phyloP scores from a whole-genome alignment of 768 basidiomycete species.

The Gautieria morchelliformis region DNA sequence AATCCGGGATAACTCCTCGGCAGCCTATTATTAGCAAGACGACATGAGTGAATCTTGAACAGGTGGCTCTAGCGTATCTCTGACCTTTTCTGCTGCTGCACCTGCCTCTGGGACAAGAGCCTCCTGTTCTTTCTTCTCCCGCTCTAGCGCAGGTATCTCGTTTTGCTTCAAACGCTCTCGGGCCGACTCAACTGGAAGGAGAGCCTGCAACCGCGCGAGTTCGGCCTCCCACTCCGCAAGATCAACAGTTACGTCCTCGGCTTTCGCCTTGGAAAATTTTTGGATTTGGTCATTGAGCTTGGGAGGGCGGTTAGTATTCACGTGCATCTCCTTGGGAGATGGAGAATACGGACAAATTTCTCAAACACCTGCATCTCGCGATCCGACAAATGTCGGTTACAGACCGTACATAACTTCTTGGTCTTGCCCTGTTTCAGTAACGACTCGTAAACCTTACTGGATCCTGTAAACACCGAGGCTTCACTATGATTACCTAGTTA shows the following conservation, averaged over 20 bases:
- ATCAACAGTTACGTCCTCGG: conserved; percentile 35
- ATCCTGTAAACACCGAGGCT: conserved; percentile 22
- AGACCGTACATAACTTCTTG: conserved; percentile 65
- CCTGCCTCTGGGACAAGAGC: conserved; percentile 42
- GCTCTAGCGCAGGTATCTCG: conserved; percentile 62
- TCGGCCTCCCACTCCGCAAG: conserved; percentile 52
- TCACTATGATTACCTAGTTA: conserved; percentile 13
- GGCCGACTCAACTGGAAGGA: conserved; percentile 48
- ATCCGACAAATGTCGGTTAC: conserved; percentile 57
- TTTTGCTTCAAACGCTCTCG: conserved; percentile 42
- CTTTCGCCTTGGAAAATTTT: conserved; percentile 39
- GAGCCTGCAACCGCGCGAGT: conserved; percentile 42
- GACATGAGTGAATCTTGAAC: neutral
- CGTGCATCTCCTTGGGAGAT: neutral
- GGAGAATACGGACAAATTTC: conserved; percentile 43
- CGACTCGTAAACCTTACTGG: conserved; percentile 39
- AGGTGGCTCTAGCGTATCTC: conserved; percentile 8
- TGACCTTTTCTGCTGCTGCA: conserved; percentile 53
- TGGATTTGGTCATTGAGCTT: conserved; percentile 61
- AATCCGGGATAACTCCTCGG: conserved; percentile 39
- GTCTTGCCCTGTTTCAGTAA: conserved; percentile 49
- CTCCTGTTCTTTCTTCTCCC: conserved; percentile 50
- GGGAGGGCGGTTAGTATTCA: neutral
- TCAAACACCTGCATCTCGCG: conserved; percentile 53
- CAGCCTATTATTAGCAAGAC: conserved; percentile 29